Evolutionary conservation across 768 basidiomycete species (phyloP).

Genomic region (Panellus pusillus): DNA sequence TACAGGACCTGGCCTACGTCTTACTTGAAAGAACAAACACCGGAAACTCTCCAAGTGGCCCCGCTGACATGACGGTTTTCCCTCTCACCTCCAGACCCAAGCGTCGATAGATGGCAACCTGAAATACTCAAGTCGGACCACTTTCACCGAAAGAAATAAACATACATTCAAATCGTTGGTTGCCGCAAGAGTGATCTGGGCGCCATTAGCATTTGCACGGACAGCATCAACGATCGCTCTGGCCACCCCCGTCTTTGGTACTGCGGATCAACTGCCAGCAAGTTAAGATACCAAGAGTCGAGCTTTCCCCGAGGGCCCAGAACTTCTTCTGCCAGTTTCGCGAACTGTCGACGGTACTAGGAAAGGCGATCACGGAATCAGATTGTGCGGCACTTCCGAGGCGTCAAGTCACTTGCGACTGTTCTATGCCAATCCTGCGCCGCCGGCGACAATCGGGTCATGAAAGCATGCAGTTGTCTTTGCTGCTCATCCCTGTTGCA

Average conservation of each 20-base stretch:
- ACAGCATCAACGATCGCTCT: conserved; percentile 16
- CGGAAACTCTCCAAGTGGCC: conserved; percentile 10
- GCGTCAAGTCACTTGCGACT: conserved; percentile 6
- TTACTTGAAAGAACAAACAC: conserved; percentile 12
- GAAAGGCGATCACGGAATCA: background rate
- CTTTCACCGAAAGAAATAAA: background rate
- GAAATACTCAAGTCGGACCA: background rate
- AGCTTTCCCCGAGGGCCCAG: conserved; percentile 17
- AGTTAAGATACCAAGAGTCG: conserved; percentile 18
- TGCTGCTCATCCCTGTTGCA: conserved; percentile 1
- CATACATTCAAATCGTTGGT: conserved; percentile 19
- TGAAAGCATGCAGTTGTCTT: conserved; percentile 3
- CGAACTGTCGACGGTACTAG: conserved; percentile 18
- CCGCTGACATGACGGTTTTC: conserved; percentile 5
- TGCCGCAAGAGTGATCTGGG: conserved; percentile 14
- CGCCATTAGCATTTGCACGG: conserved; percentile 3
- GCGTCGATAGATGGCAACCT: conserved; percentile 17
- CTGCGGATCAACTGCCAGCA: conserved; percentile 18
- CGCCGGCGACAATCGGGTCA: conserved; percentile 10
- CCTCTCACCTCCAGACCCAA: conserved; percentile 16
- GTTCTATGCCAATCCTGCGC: conserved; percentile 16
- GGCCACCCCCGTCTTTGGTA: conserved; percentile 8
- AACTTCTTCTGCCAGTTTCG: conserved; percentile 17
- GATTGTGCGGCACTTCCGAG: background rate
- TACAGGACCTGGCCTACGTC: background rate